phyloP scores from a whole-genome alignment of 495 filamentous ascomycete species.

The Saxispiralis lemnorum region DNA sequence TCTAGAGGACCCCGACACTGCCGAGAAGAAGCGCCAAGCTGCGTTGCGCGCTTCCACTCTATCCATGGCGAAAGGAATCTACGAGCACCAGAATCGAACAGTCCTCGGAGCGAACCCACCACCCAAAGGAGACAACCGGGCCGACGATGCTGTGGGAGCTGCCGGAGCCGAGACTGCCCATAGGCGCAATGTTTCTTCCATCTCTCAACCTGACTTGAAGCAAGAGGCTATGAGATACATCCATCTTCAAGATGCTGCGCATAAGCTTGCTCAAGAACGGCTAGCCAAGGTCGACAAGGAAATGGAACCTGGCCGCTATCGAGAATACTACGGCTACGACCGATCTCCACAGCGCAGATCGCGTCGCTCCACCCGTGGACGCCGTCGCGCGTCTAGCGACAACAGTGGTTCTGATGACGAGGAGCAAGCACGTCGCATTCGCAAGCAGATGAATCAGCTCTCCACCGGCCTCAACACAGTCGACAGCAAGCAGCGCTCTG shows the following conservation, averaged over 20 bases:
- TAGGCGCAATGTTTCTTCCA: conserved; percentile 22
- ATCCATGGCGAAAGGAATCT: conserved; percentile 79
- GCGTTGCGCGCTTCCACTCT: conserved; percentile 63
- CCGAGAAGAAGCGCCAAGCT: conserved; percentile 53
- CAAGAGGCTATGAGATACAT: conserved; percentile 32
- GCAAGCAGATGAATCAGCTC: conserved; percentile 63
- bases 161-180: conserved; percentile 25
- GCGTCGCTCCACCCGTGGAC: conserved; percentile 34
- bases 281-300: conserved; percentile 49
- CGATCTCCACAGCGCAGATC: conserved; percentile 25
- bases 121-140: background rate
- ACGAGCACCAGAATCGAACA: conserved; percentile 25
- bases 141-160: conserved; percentile 20
- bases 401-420: conserved; percentile 45
- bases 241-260: conserved; percentile 64
- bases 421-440: conserved; percentile 50
- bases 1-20: conserved; percentile 49
- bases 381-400: conserved; percentile 54
- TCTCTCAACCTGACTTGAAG: conserved; percentile 20
- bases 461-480: conserved; percentile 48
- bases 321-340: conserved; percentile 53
- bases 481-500: conserved; percentile 54
- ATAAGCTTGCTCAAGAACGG: conserved; percentile 67
- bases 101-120: background rate
- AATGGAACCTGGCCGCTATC: conserved; percentile 46